Conservation (phyloP, 1,139 yeast species). For the Sugiyamaella neomexicana region DNA sequence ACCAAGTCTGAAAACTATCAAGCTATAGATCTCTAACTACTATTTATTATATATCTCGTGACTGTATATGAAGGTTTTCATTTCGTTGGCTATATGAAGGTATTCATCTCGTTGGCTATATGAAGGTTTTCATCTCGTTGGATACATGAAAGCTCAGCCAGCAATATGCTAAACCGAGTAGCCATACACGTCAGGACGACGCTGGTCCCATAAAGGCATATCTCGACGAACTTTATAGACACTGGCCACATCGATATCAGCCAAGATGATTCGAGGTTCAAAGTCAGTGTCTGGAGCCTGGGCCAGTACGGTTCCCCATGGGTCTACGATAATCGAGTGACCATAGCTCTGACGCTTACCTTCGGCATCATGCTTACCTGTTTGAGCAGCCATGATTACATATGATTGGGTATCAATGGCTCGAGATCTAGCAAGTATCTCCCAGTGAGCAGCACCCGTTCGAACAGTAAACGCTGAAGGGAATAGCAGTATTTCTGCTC, state of each 20-base stretch:
- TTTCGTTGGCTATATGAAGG: too few species aligned
- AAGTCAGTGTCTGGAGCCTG: slow-evolving; percentile 54
- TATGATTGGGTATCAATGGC: slow-evolving; percentile 88
- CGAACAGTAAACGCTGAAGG: slow-evolving; percentile 93
- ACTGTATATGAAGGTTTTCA: too few species aligned
- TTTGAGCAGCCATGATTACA: slow-evolving; percentile 90
- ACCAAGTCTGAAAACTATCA: slow-evolving; percentile 6
- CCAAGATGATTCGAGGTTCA: slow-evolving; percentile 59
- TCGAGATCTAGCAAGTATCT: slow-evolving; percentile 69
- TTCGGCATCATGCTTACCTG: slow-evolving; percentile 62
- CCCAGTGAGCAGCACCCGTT: slow-evolving; percentile 94
- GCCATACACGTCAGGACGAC: slow-evolving; percentile 58
- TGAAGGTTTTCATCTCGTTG: too few species aligned
- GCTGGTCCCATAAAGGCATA: slow-evolving; percentile 76
- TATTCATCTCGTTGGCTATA: too few species aligned
- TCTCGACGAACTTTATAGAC: slow-evolving; percentile 54
- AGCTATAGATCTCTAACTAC: neutral
- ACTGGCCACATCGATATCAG: slow-evolving; percentile 62
- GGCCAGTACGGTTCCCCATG: slow-evolving; percentile 83
- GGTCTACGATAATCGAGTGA: slow-evolving; percentile 79
- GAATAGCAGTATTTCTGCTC: slow-evolving; percentile 75
- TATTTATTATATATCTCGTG: neutral
- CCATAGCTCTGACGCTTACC: slow-evolving; percentile 68
- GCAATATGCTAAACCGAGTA: slow-evolving; percentile 22
- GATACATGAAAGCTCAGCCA: too few species aligned